Base-by-base conservation (phyloP, 2,329 filamentous ascomycete genomes). In the Fusarium nematophilum region DNA sequence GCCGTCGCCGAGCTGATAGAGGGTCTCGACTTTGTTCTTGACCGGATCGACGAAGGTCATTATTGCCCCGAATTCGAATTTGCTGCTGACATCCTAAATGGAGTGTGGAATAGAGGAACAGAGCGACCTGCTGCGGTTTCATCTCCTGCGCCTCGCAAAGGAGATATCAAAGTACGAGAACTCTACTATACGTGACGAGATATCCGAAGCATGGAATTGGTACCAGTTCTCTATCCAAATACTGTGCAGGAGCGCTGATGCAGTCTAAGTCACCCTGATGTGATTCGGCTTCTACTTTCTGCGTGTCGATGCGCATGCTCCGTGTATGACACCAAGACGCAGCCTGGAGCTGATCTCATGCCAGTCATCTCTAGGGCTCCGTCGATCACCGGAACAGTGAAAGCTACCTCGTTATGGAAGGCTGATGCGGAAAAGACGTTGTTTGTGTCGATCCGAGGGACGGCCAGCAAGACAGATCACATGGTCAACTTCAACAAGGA, bases 401-500 rank as follows among this genome's bases (percentile, higher is more conserved):
- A 68, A 31, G 64, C 65, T 4, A 49, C 59, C 2, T 67, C 65
- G 1, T 60, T 67, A 23, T 69, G 65, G 64, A 65, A 61, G 18
- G 38, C 43, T 3, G 48, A 49, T 3, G 31, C 54, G 6, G 44
- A 33, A 4, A 57, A 58, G 2, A 52, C 57, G 1, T 17, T 69
- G 1, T 55, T 67, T 31, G 58, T 68, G 4, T 58, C 65, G 6
- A 48, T 69, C 9, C 44, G 65, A 15, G 67, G 67, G 0, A 67
- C 67, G 2, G 60, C 64, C 0, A 57, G 56, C 26, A 46, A 49
- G 21, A 39, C 59, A 3, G 67, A 69, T 18, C 65, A 68, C 29
- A 62, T 68, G 44, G 67, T 68, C 3, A 69, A 69, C 27, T 46
- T 68, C 13, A 67, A 68, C 13, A 34, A 48, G 5, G 49, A 47